Percentiles rank a stretch among this genome's conserved stretches.
These are phyloP conservation scores for Lunasporangiospora selenospora DNA, from an alignment of 192 early-diverging fungal species.

Conservation along the genomic window DNA sequence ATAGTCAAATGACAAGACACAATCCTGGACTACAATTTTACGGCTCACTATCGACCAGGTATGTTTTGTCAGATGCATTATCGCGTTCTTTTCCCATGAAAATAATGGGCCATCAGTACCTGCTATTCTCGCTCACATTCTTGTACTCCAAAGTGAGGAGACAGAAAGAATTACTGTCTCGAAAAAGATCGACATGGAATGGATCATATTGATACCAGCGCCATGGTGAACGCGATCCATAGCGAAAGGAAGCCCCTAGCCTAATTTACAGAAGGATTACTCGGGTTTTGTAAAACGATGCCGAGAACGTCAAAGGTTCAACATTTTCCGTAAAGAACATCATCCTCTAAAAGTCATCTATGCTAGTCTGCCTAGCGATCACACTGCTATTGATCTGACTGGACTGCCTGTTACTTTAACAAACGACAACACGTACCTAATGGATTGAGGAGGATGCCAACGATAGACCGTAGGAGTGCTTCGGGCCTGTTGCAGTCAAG, in stretches of 20 bases:
- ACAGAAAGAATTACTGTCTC: background rate
- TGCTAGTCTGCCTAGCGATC: background rate
- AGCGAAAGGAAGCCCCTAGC: background rate
- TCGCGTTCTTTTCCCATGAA: constrained; percentile 7
- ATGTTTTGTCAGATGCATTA: constrained; percentile 19
- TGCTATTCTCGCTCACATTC: background rate
- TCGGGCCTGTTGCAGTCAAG: too few relatives aligned
- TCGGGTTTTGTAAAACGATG: background rate
- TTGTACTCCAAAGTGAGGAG: background rate
- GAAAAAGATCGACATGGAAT: background rate
- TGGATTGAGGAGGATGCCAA: too few relatives aligned
- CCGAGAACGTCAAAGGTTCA: background rate
- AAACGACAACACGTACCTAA: background rate
- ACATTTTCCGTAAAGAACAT: background rate
- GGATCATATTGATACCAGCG: constrained; percentile 9
- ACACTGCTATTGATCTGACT: background rate
- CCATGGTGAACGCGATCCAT: constrained; percentile 7
- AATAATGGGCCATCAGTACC: background rate
- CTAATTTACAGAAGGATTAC: constrained; percentile 1
- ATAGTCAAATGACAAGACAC: constrained; percentile 12
- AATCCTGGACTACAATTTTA: constrained; percentile 10
- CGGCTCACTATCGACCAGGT: constrained; percentile 16
- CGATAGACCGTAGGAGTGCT: too few relatives aligned
- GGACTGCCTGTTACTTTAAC: background rate
- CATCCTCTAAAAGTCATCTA: background rate